Conservation (phyloP, 306 rosid genomes). For the Glycine tomentella region DNA sequence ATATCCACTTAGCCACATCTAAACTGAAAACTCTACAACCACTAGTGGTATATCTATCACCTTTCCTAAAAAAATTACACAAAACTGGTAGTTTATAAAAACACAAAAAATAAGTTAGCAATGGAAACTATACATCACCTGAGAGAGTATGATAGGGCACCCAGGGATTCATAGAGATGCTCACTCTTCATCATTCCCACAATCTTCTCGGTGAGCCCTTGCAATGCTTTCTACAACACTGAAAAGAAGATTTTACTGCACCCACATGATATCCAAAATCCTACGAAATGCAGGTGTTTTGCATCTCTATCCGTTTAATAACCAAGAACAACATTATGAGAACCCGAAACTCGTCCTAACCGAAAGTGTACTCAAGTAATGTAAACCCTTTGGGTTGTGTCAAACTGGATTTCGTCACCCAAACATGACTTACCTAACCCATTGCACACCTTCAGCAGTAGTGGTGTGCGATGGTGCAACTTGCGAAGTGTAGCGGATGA, state of each 20-base stretch:
- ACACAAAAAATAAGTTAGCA: slow-evolving; percentile 9
- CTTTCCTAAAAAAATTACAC: slow-evolving; percentile 6
- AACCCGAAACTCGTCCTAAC: too few species aligned
- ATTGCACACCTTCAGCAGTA: too few species aligned
- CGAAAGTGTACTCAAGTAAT: too few species aligned
- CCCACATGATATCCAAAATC: too few species aligned
- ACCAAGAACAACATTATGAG: too few species aligned
- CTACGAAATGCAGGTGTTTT: too few species aligned
- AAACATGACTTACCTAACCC: too few species aligned
- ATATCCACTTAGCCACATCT: slow-evolving; percentile 40
- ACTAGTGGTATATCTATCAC: background rate
- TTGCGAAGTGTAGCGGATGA: too few species aligned
- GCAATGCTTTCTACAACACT: slow-evolving; percentile 88
- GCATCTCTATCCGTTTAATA: too few species aligned
- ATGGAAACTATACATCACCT: slow-evolving; percentile 59
- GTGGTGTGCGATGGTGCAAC: too few species aligned
- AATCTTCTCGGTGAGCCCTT: slow-evolving; percentile 92
- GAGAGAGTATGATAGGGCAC: slow-evolving; percentile 97
- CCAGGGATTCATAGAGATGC: slow-evolving; percentile 85
- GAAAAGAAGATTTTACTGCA: background rate
- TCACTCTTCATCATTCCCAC: slow-evolving; percentile 97
- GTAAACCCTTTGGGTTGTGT: too few species aligned
- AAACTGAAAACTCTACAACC: slow-evolving; percentile 30
- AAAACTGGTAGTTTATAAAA: slow-evolving; percentile 22
- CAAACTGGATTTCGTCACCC: too few species aligned